Base-by-base conservation (phyloP, 2,329 filamentous ascomycete genomes). In the Clonostachys sp. region DNA sequence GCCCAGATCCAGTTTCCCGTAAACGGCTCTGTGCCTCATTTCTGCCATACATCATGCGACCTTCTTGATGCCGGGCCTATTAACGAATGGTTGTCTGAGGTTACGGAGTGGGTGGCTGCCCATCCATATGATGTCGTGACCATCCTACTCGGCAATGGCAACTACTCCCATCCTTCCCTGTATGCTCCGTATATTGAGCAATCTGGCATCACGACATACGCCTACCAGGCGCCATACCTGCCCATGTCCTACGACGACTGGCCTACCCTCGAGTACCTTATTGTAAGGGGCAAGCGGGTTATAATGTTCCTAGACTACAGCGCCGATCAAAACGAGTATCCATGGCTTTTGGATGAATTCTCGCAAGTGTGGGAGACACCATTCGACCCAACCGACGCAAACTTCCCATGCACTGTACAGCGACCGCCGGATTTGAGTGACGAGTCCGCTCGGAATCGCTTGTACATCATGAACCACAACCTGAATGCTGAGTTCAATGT, bases 391-490 rank as follows among this genome's bases (percentile, higher is more conserved):
- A 60, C 65, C 14, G 63, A 82, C 60, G 68, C 68, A 44, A 63
- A 65, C 1, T 95, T 96, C 62, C 90, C 91, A 0, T 96, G 91
- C 69, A 83, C 72, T 1, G 75, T 84, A 36, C 81, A 96, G 61
- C 84, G 91, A 0, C 91, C 91, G 1, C 89, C 89, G 0, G 71
- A 79, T 41, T 70, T 95, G 48, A 58, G 69, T 3, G 59, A 62
- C 1, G 66, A 75, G 3, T 77, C 80, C 0, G 78, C 81, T 1
- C 70, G 73, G 49, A 73, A 84, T 33, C 77, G 84, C 41, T 75
- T 95, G 66, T 95, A 91, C 62, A 77, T 96, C 60, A 80, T 87
- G 58, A 96, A 96, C 67, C 91, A 96, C 71, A 96, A 96, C 62
- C 77, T 96, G 49, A 96, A 96, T 63, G 77, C 86, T 50, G 77